These are phyloP conservation scores for Apiospora hydei DNA, from an alignment of 2,329 filamentous ascomycete genomes.

Conservation along the genomic window DNA sequence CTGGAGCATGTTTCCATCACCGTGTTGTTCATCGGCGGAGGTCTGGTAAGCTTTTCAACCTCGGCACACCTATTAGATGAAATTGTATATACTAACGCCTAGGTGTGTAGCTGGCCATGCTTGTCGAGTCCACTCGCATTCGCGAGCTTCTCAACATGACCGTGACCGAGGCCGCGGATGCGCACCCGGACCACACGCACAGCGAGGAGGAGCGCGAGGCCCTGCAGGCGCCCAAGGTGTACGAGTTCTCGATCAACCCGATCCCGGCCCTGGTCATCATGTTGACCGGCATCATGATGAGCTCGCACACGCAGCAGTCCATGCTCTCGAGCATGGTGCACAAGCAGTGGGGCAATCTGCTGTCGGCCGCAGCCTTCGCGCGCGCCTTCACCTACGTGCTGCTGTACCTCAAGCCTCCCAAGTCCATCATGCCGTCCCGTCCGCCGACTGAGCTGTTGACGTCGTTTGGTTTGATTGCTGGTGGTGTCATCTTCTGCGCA, in stretches of 20 bases:
- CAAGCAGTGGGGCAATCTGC: conserved; percentile 88
- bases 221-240: conserved; percentile 69
- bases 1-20: conserved; percentile 94
- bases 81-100: background rate
- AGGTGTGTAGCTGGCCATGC: conserved; percentile 59
- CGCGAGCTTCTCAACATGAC: conserved; percentile 70
- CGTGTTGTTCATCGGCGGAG: conserved; percentile 91
- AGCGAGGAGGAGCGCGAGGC: conserved; percentile 55
- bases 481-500: conserved; percentile 91
- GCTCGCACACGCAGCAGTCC: conserved; percentile 82
- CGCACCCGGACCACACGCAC: conserved; percentile 42
- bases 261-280: conserved; percentile 88
- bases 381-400: conserved; percentile 81
- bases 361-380: conserved; percentile 81
- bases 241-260: conserved; percentile 83
- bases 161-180: conserved; percentile 46
- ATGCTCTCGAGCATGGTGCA: conserved; percentile 93
- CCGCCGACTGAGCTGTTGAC: conserved; percentile 91
- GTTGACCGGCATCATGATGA: conserved; percentile 93
- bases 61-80: background rate
- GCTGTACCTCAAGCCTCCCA: conserved; percentile 81
- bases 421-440: conserved; percentile 79
- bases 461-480: conserved; percentile 85
- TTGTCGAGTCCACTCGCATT: conserved; percentile 77
- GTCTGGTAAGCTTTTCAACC: conserved; percentile 67